Base-by-base conservation (phyloP, 805 yeast genomes). In the Saturnispora zaruensis region DNA sequence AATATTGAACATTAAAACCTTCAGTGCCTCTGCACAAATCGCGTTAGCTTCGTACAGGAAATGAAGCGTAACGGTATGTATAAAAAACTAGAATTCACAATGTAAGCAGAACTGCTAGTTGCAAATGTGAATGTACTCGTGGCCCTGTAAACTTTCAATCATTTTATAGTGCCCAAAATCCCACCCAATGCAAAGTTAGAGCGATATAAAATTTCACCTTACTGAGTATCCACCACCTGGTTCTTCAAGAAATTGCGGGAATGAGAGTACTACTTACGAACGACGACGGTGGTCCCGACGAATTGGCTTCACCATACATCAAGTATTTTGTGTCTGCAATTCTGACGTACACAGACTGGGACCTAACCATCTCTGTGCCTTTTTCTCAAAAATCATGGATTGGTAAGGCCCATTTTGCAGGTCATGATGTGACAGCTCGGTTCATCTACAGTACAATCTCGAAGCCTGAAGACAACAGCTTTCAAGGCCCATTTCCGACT, bases 321-420 rank as follows among this genome's bases (percentile, higher is more conserved):
- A 84, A 86, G 60, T 84, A 79, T 57, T 74, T 93, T 34, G 89
- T 87, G 5, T 84, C 84, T 54, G 85, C 87, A 44, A 72, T 90
- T 43, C 62, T 64, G 42, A 63, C 71, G 40, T 58, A 70, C 48
- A 87, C 96, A 5, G 80, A 87, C 62, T 91, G 98, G 98, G 78
- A 84, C 25, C 67, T 90, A 30, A 80, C 89, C 23, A 81, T 90
- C 20, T 89, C 84, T 25, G 83, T 93, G 3, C 99, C 99, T 11
- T 76, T 81, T 48, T 95, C 87, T 51, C 82, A 78, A 59, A 72
- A 93, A 58, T 90, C 97, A 13, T 93, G 99, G 99, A 91, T 89
- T 51, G 96, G 96, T 34, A 93, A 93, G 65, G 98, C 99, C 5
- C 97, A 90, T 70, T 81, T 93, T 60, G 95, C 95, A 0, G 91